Percentiles rank a stretch among this genome's conserved stretches.
phyloP scores from a whole-genome alignment of 345 rosid species.

The Camelina sativa region DNA sequence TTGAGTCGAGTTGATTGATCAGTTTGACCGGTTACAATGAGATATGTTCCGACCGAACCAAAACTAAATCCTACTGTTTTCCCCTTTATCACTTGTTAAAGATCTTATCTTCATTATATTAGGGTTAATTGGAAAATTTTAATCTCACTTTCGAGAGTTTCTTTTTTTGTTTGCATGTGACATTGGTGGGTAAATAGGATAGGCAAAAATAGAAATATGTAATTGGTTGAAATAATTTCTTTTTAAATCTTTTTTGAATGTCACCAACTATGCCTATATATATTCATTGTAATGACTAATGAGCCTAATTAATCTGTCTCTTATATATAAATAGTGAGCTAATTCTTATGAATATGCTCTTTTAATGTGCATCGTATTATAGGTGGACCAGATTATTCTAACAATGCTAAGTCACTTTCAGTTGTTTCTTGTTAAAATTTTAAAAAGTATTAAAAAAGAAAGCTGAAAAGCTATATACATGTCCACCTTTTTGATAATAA shows the following conservation, averaged over 20 bases:
- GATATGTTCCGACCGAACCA: constrained; percentile 13
- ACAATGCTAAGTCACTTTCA: constrained; percentile 21
- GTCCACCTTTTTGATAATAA: neutral
- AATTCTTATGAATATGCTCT: neutral
- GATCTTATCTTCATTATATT: neutral
- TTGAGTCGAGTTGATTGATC: constrained; percentile 2
- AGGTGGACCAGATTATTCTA: constrained; percentile 15
- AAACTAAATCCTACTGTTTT: constrained; percentile 5
- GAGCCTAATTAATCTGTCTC: neutral
- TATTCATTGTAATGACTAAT: neutral
- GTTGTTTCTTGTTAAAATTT: neutral
- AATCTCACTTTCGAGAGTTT: constrained; percentile 10
- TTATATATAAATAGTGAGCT: neutral
- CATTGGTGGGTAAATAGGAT: constrained; percentile 34
- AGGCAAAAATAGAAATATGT: constrained; percentile 14
- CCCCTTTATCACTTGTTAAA: constrained; percentile 20
- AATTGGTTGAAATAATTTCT: constrained; percentile 25
- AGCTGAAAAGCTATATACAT: neutral
- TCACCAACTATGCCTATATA: neutral
- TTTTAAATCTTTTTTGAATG: neutral
- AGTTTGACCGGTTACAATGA: constrained; percentile 6
- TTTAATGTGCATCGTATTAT: constrained; percentile 6
- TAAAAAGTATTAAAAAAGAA: neutral
- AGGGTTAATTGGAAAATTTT: neutral
- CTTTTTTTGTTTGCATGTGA: neutral